Evolutionary conservation across 306 rosid species (phyloP).

Genomic region (Albizia julibrissin): DNA sequence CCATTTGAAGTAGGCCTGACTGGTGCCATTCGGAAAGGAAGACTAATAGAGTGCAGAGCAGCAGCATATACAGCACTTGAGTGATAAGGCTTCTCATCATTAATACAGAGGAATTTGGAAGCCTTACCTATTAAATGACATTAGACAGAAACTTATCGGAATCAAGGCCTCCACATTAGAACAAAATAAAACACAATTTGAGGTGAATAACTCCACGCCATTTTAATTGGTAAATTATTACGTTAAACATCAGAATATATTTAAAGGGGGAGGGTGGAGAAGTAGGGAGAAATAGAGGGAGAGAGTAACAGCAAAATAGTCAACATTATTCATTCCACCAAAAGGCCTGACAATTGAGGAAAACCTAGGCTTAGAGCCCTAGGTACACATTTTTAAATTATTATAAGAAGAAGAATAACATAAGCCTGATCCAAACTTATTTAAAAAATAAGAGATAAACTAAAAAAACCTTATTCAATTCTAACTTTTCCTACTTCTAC

Average conservation of each 20-base stretch:
- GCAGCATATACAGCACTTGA: slow-evolving; percentile 85
- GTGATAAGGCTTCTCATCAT: slow-evolving; percentile 74
- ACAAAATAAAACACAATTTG: slow-evolving; percentile 12
- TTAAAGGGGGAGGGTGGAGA: neutral
- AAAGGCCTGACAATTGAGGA: neutral
- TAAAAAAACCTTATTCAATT: neutral
- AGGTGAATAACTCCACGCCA: slow-evolving; percentile 3
- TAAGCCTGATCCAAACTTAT: neutral
- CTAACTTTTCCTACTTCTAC: too few relatives aligned
- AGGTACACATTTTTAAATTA: neutral
- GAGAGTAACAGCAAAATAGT: neutral
- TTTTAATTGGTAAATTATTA: slow-evolving; percentile 24
- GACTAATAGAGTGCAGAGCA: slow-evolving; percentile 74
- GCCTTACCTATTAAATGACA: slow-evolving; percentile 66
- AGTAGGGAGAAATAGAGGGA: neutral
- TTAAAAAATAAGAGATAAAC: too few relatives aligned
- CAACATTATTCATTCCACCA: neutral
- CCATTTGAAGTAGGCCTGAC: slow-evolving; percentile 63
- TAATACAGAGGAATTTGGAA: slow-evolving; percentile 55
- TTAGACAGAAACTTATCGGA: slow-evolving; percentile 20
- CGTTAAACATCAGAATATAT: slow-evolving; percentile 8
- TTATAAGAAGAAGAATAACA: too few relatives aligned
- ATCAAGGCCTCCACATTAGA: slow-evolving; percentile 22
- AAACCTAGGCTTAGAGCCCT: neutral
- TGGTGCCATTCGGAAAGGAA: slow-evolving; percentile 81